A percentile compares a stretch with the other conserved stretches of the same genome.
phyloP scores from a whole-genome alignment of 805 yeast species.

The Barnettozyma populi region DNA sequence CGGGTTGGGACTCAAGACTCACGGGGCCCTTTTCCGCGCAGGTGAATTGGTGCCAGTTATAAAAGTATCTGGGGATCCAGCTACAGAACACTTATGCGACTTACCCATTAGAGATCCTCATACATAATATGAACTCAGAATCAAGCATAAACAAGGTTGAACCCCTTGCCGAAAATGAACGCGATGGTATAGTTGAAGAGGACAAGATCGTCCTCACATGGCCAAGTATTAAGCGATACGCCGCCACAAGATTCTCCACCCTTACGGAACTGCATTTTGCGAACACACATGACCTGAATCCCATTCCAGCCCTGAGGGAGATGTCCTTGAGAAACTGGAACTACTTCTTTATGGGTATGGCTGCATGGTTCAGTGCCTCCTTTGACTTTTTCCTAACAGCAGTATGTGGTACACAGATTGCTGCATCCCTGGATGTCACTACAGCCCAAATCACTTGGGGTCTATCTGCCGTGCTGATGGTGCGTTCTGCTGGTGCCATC shows the following conservation, averaged over 20 bases:
- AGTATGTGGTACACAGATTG: slow-evolving; percentile 49
- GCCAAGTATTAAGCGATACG: slow-evolving; percentile 16
- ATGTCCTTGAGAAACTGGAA: slow-evolving; percentile 44
- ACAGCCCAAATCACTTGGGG: slow-evolving; percentile 66
- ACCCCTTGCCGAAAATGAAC: not conserved
- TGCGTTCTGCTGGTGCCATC: slow-evolving; percentile 66
- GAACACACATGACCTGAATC: slow-evolving; percentile 31
- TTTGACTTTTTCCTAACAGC: slow-evolving; percentile 66
- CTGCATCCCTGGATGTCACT: slow-evolving; percentile 39
- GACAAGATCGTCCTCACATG: slow-evolving; percentile 3
- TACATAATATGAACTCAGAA: not conserved
- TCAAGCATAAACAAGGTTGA: not conserved
- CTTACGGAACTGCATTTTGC: slow-evolving; percentile 22
- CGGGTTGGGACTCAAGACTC: not conserved
- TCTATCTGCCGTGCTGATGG: slow-evolving; percentile 64
- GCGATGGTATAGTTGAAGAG: slow-evolving; percentile 4
- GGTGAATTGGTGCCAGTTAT: not conserved
- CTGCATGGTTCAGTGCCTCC: slow-evolving; percentile 71
- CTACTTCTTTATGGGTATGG: slow-evolving; percentile 51
- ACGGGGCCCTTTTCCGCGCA: not conserved
- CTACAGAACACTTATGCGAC: not conserved
- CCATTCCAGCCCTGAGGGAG: slow-evolving; percentile 36
- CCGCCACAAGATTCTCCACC: slow-evolving; percentile 23
- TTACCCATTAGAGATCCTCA: not conserved
- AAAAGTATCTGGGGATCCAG: not conserved